Conservation (phyloP, 2,329 filamentous ascomycete species). For the Beauveria rudraprayagi region DNA sequence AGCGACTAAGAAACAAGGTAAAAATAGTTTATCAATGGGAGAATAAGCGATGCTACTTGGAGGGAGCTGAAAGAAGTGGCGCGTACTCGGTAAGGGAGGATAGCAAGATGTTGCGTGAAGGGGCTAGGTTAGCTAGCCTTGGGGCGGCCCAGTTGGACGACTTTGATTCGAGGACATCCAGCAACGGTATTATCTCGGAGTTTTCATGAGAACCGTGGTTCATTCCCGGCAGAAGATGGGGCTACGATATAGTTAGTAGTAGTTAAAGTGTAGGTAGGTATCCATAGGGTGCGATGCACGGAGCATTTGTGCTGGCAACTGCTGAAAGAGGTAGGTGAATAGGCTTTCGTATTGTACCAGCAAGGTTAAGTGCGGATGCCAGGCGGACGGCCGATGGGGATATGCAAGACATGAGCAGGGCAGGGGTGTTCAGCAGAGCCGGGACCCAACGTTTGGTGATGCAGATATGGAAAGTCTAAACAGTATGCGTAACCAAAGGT, state of each 20-base stretch:
- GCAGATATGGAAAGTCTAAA: neutral
- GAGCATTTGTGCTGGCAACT: neutral
- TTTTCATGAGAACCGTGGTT: too few relatives aligned
- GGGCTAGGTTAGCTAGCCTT: too few relatives aligned
- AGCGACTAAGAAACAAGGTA: neutral
- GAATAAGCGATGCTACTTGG: neutral
- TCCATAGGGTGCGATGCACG: neutral
- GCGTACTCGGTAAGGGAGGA: too few relatives aligned
- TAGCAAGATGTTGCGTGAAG: too few relatives aligned
- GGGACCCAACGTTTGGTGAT: neutral
- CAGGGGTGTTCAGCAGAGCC: neutral
- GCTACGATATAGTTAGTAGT: neutral
- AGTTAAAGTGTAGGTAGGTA: neutral
- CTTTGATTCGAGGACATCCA: too few relatives aligned
- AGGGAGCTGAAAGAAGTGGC: neutral
- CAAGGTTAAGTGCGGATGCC: neutral
- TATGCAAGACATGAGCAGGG: neutral
- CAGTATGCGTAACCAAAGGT: too few relatives aligned
- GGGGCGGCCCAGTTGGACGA: neutral
- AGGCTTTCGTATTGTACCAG: too few relatives aligned
- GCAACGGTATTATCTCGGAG: too few relatives aligned
- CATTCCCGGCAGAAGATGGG: too few relatives aligned
- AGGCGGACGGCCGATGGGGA: neutral
- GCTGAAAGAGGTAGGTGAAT: neutral
- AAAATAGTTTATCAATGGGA: too few relatives aligned